These are phyloP conservation scores for Cyamopsis tetragonoloba DNA, from an alignment of 306 rosid species.

Conservation along the genomic window DNA sequence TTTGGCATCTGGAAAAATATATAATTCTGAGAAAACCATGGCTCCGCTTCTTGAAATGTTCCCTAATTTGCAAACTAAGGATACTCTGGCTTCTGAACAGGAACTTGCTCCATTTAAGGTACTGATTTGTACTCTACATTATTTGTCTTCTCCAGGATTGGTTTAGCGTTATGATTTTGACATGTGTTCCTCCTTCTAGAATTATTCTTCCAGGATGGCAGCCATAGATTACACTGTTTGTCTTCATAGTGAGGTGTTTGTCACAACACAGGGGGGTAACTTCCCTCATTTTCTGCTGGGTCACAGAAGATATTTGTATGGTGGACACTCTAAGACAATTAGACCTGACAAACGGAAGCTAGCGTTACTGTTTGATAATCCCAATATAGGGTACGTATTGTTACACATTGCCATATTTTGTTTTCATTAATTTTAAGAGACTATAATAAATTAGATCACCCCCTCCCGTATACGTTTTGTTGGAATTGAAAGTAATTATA, in stretches of 20 bases:
- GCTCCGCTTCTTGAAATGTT: constrained; percentile 86
- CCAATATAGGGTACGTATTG: constrained; percentile 66
- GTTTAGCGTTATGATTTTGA: constrained; percentile 35
- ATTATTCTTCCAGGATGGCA: constrained; percentile 98
- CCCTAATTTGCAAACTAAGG: constrained; percentile 84
- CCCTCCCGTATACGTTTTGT: background rate
- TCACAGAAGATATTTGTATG: constrained; percentile 90
- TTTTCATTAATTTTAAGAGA: constrained; percentile 8
- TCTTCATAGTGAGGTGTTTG: constrained; percentile 97
- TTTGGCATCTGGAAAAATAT: constrained; percentile 93
- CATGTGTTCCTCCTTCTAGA: constrained; percentile 53
- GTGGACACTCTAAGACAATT: constrained; percentile 93
- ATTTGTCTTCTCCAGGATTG: constrained; percentile 1
- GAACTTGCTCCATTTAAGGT: constrained; percentile 85
- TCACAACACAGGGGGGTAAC: constrained; percentile 98
- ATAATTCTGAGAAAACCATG: constrained; percentile 77
- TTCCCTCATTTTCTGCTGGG: constrained; percentile 96
- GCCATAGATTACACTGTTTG: constrained; percentile 97
- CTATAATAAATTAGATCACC: background rate
- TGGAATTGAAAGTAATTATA: background rate
- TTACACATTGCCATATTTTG: background rate
- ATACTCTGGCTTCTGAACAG: constrained; percentile 73
- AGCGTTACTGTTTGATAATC: constrained; percentile 82
- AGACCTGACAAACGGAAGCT: constrained; percentile 96
- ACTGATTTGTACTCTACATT: constrained; percentile 16